Conservation (phyloP, 2,329 filamentous ascomycete genomes). For the Trichoderma sp. region DNA sequence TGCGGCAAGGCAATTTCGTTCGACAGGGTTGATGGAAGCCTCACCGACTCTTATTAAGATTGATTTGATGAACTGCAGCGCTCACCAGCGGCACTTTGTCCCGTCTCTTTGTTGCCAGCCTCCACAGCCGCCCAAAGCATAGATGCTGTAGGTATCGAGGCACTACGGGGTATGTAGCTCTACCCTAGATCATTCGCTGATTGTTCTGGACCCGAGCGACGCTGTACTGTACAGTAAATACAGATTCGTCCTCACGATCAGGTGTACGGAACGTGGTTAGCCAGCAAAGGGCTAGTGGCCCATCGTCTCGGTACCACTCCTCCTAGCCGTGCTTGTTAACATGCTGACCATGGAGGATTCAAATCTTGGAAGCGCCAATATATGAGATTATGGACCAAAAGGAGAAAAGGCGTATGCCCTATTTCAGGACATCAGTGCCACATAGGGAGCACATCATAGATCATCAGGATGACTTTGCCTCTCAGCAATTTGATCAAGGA, state of each 20-base stretch:
- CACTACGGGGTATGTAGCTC: neutral
- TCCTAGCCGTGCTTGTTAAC: neutral
- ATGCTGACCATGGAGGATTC: neutral
- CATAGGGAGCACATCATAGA: neutral
- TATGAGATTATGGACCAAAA: neutral
- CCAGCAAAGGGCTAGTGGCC: neutral
- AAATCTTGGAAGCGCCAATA: neutral
- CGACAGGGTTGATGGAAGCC: conserved; percentile 10
- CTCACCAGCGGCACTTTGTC: neutral
- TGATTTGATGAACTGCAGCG: neutral
- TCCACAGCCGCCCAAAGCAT: conserved; percentile 1
- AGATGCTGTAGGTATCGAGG: conserved; percentile 1
- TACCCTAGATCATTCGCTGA: neutral
- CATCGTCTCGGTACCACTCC: neutral
- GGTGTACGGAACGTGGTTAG: neutral
- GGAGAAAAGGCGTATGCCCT: neutral
- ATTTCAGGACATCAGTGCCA: neutral
- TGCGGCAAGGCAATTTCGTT: neutral
- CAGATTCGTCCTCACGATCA: neutral
- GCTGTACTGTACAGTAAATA: neutral
- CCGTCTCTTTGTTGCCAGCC: neutral
- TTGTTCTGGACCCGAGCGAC: neutral
- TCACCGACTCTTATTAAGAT: conserved; percentile 7
- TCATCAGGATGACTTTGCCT: neutral
- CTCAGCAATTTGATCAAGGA: neutral